Percentiles rank a stretch among this genome's conserved stretches.
phyloP scores from a whole-genome alignment of 169 alveolate genomes.

The Plasmodium ovale region DNA sequence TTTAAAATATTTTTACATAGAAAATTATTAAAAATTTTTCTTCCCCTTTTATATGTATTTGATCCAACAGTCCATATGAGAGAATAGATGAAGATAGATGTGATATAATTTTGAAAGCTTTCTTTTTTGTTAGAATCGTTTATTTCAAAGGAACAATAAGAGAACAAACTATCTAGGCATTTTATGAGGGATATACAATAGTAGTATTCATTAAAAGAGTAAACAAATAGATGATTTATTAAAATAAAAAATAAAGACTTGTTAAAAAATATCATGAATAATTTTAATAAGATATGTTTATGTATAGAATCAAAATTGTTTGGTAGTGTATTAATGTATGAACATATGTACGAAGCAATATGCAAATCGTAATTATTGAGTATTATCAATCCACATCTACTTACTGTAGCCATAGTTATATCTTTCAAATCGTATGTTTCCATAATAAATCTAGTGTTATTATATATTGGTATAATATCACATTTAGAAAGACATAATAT shows the following conservation, averaged over 20 bases:
- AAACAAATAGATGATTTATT: conserved; percentile 54
- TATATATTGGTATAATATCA: conserved; percentile 93
- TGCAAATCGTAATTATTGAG: conserved; percentile 94
- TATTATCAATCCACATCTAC: conserved; percentile 99
- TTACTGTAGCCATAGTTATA: conserved; percentile 98
- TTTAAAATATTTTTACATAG: conserved; percentile 51
- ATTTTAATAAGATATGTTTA: conserved; percentile 69
- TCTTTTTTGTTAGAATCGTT: conserved; percentile 49
- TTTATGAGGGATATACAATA: conserved; percentile 67
- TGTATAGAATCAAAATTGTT: conserved; percentile 69
- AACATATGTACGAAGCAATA: conserved; percentile 66
- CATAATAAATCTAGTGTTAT: conserved; percentile 86
- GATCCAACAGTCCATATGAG: conserved; percentile 73
- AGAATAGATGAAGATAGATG: conserved; percentile 68
- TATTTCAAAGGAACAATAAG: conserved; percentile 63
- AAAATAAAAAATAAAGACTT: conserved; percentile 44
- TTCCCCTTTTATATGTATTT: conserved; percentile 70
- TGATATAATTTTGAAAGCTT: conserved; percentile 47
- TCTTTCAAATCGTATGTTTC: conserved; percentile 95
- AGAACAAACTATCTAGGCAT: conserved; percentile 58
- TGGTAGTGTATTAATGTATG: conserved; percentile 46
- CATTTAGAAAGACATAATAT: conserved; percentile 97
- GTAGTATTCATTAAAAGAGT: conserved; percentile 65
- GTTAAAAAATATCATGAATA: conserved; percentile 56
- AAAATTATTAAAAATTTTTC: conserved; percentile 62